phyloP scores from a whole-genome alignment of 108 stramenopile genomes.

The Cyclotella choctawhatcheeana region DNA sequence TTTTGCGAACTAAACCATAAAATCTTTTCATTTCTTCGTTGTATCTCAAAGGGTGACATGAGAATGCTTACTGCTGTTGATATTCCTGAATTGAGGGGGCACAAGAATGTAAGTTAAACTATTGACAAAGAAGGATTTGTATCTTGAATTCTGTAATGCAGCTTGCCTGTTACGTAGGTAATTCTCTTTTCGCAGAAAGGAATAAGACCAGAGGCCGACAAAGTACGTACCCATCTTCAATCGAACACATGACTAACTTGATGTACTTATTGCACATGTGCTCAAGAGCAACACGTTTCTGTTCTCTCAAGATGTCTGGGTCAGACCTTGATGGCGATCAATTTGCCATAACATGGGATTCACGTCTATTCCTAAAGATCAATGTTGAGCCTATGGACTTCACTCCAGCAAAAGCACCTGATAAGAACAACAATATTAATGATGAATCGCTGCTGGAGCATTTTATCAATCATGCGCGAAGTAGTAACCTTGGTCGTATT shows the following conservation, averaged over 20 bases:
- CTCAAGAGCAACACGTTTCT: not conserved
- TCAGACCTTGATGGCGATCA: conserved; percentile 45
- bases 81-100: conserved; percentile 20
- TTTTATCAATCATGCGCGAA: conserved; percentile 36
- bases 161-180: too few species aligned
- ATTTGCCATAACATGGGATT: conserved; percentile 40
- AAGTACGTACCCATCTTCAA: too few species aligned
- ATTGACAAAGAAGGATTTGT: not conserved
- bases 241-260: too few species aligned
- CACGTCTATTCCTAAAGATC: conserved; percentile 19
- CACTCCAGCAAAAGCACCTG: not conserved
- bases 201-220: too few species aligned
- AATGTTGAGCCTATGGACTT: conserved; percentile 28
- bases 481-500: conserved; percentile 13
- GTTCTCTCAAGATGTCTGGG: conserved; percentile 37
- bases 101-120: conserved; percentile 20
- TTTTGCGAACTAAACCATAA: too few species aligned
- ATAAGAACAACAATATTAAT: not conserved
- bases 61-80: conserved; percentile 33
- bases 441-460: conserved; percentile 18
- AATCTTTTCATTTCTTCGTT: too few species aligned
- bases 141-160: too few species aligned
- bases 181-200: too few species aligned
- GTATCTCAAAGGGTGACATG: conserved; percentile 31
- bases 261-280: too few species aligned